phyloP scores from a whole-genome alignment of 345 rosid species.

The Acer yangbiense region DNA sequence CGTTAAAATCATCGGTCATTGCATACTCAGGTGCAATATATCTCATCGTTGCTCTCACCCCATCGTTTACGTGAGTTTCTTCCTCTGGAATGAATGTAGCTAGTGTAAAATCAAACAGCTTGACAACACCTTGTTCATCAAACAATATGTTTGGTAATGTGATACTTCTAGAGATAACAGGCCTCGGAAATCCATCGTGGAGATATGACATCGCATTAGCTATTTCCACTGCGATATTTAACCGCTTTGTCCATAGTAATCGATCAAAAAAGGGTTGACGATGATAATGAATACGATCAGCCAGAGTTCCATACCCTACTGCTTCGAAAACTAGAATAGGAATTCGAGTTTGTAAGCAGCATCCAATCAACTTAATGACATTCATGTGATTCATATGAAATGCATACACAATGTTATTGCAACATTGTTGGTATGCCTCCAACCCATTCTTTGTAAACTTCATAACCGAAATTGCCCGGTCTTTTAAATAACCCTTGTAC shows the following conservation, averaged over 20 bases:
- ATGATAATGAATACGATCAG: not conserved
- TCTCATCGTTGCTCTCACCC: not conserved
- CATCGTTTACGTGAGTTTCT: not conserved
- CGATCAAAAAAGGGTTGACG: not conserved
- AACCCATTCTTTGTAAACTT: not conserved
- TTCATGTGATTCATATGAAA: not conserved
- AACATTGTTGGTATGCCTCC: not conserved
- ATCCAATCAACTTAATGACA: not conserved
- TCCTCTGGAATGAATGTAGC: slow-evolving; percentile 2
- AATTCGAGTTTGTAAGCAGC: not conserved
- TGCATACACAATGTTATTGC: slow-evolving; percentile 8
- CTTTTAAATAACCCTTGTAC: slow-evolving; percentile 16
- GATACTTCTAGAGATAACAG: not conserved
- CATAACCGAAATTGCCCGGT: slow-evolving; percentile 2
- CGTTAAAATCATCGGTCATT: not conserved
- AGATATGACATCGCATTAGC: slow-evolving; percentile 7
- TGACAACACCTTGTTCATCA: not conserved
- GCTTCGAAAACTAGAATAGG: slow-evolving; percentile 4
- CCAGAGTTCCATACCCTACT: not conserved
- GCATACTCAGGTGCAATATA: slow-evolving; percentile 16
- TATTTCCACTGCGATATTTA: slow-evolving; percentile 1
- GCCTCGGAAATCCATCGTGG: not conserved
- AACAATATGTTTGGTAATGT: not conserved
- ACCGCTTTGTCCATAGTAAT: not conserved
- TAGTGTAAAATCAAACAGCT: not conserved